A percentile compares a stretch with the other conserved stretches of the same genome.
Evolutionary conservation across 225 moss, liverwort and hornwort species (phyloP).

Genomic region (Antitrichia curtipendula): DNA sequence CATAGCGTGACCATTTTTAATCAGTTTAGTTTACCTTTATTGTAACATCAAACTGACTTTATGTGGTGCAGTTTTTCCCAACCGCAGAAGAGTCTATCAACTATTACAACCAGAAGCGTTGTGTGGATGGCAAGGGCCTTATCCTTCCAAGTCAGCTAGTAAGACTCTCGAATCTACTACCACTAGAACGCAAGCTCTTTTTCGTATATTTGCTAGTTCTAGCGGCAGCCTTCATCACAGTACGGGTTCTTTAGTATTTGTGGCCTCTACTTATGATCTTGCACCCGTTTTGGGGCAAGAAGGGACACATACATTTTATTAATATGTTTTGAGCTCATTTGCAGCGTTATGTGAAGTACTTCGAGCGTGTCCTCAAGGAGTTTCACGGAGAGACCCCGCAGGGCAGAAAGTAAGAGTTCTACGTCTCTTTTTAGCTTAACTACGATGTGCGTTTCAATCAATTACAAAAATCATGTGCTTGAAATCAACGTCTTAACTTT

Average conservation of each 20-base stretch:
- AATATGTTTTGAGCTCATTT: not conserved
- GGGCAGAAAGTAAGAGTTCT: constrained; percentile 75
- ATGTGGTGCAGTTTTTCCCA: constrained; percentile 68
- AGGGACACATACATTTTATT: not conserved
- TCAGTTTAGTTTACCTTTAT: not conserved
- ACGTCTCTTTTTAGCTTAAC: not conserved
- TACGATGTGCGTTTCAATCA: not conserved
- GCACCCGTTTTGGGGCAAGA: not conserved
- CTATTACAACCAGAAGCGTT: constrained; percentile 96
- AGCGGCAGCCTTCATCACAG: not conserved
- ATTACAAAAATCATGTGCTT: not conserved
- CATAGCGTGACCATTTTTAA: not conserved
- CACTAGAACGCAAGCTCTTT: not conserved
- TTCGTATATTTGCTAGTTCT: not conserved
- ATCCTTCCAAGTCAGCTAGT: constrained; percentile 93
- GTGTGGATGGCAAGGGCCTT: constrained; percentile 92
- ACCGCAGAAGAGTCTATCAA: constrained; percentile 92
- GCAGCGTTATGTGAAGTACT: constrained; percentile 98
- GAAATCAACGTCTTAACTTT: not conserved
- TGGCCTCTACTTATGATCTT: not conserved
- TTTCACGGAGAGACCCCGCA: constrained; percentile 87
- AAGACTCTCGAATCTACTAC: constrained; percentile 2
- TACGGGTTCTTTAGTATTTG: not conserved
- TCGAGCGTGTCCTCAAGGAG: constrained; percentile 86
- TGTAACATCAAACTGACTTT: not conserved